These are phyloP conservation scores for Cenchrus fungigraminus DNA, from an alignment of 176 grass and related monocot species.

Conservation along the genomic window DNA sequence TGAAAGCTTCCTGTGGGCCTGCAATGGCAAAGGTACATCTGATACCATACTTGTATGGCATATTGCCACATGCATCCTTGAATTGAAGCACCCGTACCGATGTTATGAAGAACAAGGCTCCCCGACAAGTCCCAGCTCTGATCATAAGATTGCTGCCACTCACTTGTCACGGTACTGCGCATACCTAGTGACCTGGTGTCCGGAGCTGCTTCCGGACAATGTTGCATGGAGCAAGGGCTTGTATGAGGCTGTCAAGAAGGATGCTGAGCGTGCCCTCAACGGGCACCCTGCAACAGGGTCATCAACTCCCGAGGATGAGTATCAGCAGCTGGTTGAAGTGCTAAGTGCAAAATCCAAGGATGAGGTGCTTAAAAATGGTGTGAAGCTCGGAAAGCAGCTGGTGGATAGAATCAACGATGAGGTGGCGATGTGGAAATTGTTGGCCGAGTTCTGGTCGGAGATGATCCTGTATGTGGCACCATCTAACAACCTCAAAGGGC, in stretches of 20 bases:
- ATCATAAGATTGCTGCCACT: neutral
- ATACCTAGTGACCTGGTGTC: neutral
- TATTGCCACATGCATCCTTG: slow-evolving; percentile 32
- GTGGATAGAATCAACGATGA: neutral
- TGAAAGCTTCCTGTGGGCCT: neutral
- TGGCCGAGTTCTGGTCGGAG: neutral
- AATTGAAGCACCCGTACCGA: neutral
- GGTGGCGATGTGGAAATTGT: neutral
- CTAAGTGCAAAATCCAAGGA: neutral
- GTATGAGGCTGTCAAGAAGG: slow-evolving; percentile 23
- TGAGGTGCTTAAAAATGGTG: slow-evolving; percentile 9
- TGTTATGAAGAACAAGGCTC: neutral
- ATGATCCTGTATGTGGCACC: slow-evolving; percentile 9
- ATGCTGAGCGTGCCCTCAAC: neutral
- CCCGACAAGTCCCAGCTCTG: neutral
- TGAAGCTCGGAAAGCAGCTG: neutral
- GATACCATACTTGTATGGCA: slow-evolving; percentile 6
- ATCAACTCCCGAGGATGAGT: neutral
- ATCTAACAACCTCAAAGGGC: slow-evolving; percentile 11
- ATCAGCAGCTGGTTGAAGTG: neutral
- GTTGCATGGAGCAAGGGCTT: slow-evolving; percentile 5
- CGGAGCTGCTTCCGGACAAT: slow-evolving; percentile 18
- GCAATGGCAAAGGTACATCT: neutral
- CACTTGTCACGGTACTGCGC: slow-evolving; percentile 35
- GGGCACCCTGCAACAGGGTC: accelerated